Evolutionary conservation across 352 stramenopile genomes (phyloP).

Genomic region (Globisporangium perplexum): DNA sequence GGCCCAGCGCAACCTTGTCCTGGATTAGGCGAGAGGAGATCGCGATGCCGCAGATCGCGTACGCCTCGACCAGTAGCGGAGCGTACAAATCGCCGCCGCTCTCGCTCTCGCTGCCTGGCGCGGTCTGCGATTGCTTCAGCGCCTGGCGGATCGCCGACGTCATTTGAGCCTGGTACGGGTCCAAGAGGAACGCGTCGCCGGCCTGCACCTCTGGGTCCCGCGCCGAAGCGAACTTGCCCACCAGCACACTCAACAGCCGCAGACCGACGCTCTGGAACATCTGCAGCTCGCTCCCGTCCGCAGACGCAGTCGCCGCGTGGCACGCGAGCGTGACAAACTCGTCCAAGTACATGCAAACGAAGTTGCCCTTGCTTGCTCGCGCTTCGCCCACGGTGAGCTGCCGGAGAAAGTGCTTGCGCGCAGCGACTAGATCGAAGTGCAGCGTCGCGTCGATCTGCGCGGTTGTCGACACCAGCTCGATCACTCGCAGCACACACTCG

Average conservation of each 20-base stretch:
- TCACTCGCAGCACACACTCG: constrained; percentile 68
- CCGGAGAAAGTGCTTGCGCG: constrained; percentile 42
- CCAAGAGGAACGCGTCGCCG: constrained; percentile 53
- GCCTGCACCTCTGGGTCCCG: constrained; percentile 64
- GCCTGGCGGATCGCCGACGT: constrained; percentile 74
- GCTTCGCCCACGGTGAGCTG: constrained; percentile 9
- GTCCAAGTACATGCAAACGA: constrained; percentile 84
- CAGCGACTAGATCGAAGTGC: constrained; percentile 67
- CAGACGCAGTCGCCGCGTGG: constrained; percentile 64
- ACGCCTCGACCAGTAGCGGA: constrained; percentile 60
- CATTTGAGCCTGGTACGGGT: constrained; percentile 82
- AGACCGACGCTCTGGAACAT: constrained; percentile 75
- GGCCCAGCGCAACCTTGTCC: constrained; percentile 65
- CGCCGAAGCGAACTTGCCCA: constrained; percentile 47
- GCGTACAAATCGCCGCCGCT: constrained; percentile 47
- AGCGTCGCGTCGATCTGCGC: constrained; percentile 19
- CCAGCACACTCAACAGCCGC: constrained; percentile 57
- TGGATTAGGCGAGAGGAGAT: constrained; percentile 51
- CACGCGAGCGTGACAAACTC: constrained; percentile 84
- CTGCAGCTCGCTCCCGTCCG: constrained; percentile 63
- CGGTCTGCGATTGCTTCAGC: constrained; percentile 42
- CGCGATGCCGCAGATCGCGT: constrained; percentile 47
- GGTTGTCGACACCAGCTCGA: constrained; percentile 46
- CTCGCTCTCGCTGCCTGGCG: constrained; percentile 10
- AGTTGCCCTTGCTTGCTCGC: constrained; percentile 35